Base-by-base conservation (phyloP, 257 asterid genomes). In the Mitragyna speciosa region DNA sequence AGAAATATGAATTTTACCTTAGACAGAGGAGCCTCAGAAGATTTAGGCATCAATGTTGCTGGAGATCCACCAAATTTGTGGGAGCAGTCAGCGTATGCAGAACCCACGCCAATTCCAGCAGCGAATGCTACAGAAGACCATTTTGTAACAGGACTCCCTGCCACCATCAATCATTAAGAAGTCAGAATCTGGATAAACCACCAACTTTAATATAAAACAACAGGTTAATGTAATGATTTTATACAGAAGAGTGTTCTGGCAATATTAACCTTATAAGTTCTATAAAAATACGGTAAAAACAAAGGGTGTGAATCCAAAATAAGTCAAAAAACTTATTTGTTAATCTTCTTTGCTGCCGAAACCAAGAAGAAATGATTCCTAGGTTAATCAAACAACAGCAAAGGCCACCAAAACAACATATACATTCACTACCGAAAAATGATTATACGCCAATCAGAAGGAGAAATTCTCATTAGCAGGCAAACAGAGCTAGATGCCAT, bases 91-190 rank as follows among this genome's bases (percentile, higher is more conserved):
- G 92, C 78, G 87, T 90, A 95, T 39, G 98, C 95, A 83, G 95
- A 89, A 73, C 98, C 98, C 72, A 95, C 83, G 65, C 98, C 98
- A 72, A 89, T 69, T 70, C 97, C 98, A 72, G 96, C 96, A 78
- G 94, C 98, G 78, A 95, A 89, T 76, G 95, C 92, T 54, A 93
- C 92, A 31, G 98, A 87, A 54, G 97, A 96, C 98, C 97, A 93
- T 76, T 97, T 96, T 72, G 97, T 91, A 39, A 79, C 94, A 28
- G 98, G 97, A 79, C 96, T 95, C 84, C 97, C 97, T 94, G 86
- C 78, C 70, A 84, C n/a, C 49, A 76, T 43, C 2, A 76, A 41
- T 47, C 39, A 63, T 39, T 6, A 75, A 39, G 43, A 76, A 76
- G 12, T 47, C 15, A 33, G 33, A 24, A 31, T 39, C 31, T 26